phyloP scores from a whole-genome alignment of 176 grass and related monocot species.

The Metroxylon sagu region DNA sequence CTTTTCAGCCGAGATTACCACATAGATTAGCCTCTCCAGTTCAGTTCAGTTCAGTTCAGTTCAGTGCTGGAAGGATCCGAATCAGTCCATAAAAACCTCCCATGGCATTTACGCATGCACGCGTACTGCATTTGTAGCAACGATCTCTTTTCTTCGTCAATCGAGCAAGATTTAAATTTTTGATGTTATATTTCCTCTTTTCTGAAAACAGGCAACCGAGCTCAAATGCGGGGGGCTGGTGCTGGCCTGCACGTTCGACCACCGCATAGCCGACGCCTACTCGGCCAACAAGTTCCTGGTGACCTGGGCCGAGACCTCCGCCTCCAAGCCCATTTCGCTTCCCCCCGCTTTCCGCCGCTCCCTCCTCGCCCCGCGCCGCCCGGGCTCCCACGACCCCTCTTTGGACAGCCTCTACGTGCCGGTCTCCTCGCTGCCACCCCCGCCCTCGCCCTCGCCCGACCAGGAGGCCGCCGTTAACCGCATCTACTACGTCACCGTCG shows the following conservation, averaged over 20 bases:
- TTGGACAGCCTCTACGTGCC: conserved; percentile 35
- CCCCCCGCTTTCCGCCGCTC: conserved; percentile 37
- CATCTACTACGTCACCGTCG: conserved; percentile 42
- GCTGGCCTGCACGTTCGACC: conserved; percentile 68
- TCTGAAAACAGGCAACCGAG: conserved; percentile 31
- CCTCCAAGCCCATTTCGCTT: neutral
- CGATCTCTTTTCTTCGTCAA: too few relatives aligned
- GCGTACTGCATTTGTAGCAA: too few relatives aligned
- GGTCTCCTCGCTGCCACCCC: conserved; percentile 26
- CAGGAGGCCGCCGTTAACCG: conserved; percentile 30
- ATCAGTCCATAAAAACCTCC: too few relatives aligned
- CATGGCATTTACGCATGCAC: too few relatives aligned
- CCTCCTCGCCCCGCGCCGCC: conserved; percentile 33
- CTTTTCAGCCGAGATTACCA: too few relatives aligned
- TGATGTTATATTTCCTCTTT: too few relatives aligned
- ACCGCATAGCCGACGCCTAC: conserved; percentile 84
- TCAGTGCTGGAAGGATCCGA: too few relatives aligned
- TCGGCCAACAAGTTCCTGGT: conserved; percentile 77
- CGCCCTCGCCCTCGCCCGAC: neutral
- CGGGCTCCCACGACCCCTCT: conserved; percentile 6
- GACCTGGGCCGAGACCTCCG: conserved; percentile 40
- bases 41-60: too few relatives aligned
- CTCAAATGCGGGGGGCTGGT: conserved; percentile 48
- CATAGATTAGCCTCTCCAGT: too few relatives aligned
- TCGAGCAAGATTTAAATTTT: too few relatives aligned